Base-by-base conservation (phyloP, 1,284 basidiomycete genomes). In the Moesziomyces globuligerus region DNA sequence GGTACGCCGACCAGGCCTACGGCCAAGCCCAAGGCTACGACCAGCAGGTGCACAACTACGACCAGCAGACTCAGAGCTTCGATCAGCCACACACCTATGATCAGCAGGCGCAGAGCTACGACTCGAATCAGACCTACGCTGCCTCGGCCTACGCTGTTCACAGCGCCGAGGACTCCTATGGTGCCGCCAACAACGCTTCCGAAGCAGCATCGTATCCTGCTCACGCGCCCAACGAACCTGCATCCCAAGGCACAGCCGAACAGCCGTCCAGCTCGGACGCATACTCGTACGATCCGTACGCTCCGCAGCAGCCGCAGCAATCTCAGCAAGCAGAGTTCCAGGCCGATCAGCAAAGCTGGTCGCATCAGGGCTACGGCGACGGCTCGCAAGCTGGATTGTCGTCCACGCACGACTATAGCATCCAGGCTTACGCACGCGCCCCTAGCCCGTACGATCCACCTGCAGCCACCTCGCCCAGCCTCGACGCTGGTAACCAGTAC, bases 381-480 rank as follows among this genome's bases (percentile, higher is more conserved):
- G 46, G 40, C 21, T 46, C 54, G 7, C 28, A 37, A 17, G 15
- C 40, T 18, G 37, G 17, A n/a, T 40, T 48, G 20, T 20, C 49
- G 32, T 32, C 26, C 13, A 20, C 41, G 8, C 29, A 34, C n/a
- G 53, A 48, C 32, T 39, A 56, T 23, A 34, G 32, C 32, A 17
- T 13, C 32, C 15, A 46, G 13, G 7, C 23, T 11, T 28, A 44
- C 13, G 56, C 41, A 18, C 65, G 59, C 25, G 56, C 57, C 7
- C 44, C 60, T 3, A 60, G 57, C 24, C 68, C 67, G 17, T 72
- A 61, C 41, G 66, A 71, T 32, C 59, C 61, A 3, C 55, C 53
- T 11, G 40, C 50, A 13, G 43, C 48, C 17, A 36, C 51, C 18
- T 26, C 50, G 15, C 40, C 61, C 11, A 29, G 15, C 32, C 15